phyloP scores from a whole-genome alignment of 176 grass and related monocot genomes.

The Secale cereale region DNA sequence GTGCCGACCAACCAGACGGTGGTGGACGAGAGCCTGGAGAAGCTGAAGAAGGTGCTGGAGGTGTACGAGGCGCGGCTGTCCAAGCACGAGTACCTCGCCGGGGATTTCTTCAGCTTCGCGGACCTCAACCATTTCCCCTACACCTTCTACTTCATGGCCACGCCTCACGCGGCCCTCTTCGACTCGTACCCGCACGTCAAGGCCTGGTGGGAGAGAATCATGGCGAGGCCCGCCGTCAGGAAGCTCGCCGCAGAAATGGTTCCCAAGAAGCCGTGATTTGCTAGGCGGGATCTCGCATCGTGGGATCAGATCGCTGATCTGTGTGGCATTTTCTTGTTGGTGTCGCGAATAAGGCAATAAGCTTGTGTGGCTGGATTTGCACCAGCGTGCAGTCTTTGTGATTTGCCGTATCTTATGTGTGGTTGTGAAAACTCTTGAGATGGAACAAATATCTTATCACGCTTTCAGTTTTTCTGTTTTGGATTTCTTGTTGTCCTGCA shows the following conservation, averaged over 20 bases:
- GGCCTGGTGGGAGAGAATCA: not conserved
- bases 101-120: not conserved
- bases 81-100: conserved; percentile 10
- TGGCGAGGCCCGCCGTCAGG: not conserved
- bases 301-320: not conserved
- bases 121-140: conserved; percentile 24
- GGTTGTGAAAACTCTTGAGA: not conserved
- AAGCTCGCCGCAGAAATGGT: not conserved
- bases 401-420: not conserved
- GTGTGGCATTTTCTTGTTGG: not conserved
- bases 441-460: not conserved
- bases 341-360: not conserved
- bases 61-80: conserved; percentile 18
- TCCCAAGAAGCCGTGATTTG: not conserved
- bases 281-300: not conserved
- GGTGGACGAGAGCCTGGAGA: conserved; percentile 1
- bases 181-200: not conserved
- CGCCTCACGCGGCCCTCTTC: not conserved
- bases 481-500: too few relatives aligned
- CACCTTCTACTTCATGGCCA: conserved; percentile 12
- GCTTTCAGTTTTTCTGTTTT: too few relatives aligned
- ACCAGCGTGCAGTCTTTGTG: not conserved
- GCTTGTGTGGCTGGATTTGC: not conserved
- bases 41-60: conserved; percentile 7
- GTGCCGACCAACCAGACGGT: not conserved